Evolutionary conservation across 1,284 basidiomycete species (phyloP), one percentile per base, ranked within the genome.

Genomic region (Ceratobasidium sp.): DNA sequence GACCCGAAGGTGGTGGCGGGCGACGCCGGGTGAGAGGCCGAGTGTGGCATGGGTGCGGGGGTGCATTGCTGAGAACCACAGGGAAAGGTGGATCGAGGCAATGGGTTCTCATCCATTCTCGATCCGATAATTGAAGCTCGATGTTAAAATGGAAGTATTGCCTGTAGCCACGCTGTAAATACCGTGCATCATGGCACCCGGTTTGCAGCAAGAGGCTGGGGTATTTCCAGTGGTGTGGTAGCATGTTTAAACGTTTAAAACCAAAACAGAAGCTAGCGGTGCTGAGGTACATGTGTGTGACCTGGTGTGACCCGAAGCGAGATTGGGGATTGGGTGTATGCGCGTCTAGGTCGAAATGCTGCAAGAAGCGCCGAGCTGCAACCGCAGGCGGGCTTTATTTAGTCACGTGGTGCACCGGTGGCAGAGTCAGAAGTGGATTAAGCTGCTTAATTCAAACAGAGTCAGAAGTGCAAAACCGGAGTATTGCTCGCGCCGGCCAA

Each of bases 371-470:
- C 23, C 48, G 38, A 28, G 58, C 21, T 12, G 33, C n/a, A 36
- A 33, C 58, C 4, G 4, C 28, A 30, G 36, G 48, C 63, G 63
- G 49, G 63, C 1, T 40, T 40, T 66, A 23, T 66, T 66, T 66
- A 33, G 49, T 48, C 62, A 53, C 46, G 63, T 66, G 63, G 48
- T 46, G 28, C 38, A 14, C 25, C 21, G 61, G 40, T 8, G 46
- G 42, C 59, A 61, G 59, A 61, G 58, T 23, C 58, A 60, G 25
- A 38, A 60, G 23, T n/a, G 25, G 33, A 38, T 23, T 21, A 28
- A 16, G 33, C 33, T 36, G 21, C 3, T 40, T 36, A 30, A 33
- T 16, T 36, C 46, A 38, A 23, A 25, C 7, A 51, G 61, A 30
- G 6, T 18, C 23, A 21, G 30, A 49, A 42, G 30, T 38, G 44